Evolutionary conservation across 192 early-diverging fungal species (phyloP), one percentile per base, ranked within the genome.

Genomic region (Mortierella claussenii): DNA sequence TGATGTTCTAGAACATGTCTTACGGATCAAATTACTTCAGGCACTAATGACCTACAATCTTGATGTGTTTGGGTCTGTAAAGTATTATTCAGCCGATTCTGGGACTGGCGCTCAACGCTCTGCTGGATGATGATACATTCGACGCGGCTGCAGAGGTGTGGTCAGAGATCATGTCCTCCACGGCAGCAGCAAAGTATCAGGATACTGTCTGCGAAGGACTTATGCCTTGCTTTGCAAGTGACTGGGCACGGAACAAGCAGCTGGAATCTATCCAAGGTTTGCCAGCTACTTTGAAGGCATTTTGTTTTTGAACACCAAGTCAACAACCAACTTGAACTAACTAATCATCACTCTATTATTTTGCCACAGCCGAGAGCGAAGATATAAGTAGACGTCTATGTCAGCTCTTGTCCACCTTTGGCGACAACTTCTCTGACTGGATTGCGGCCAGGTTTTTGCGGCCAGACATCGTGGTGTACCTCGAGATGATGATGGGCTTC

Each of bases 401-500:
- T 31, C 71, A 79, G 32, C 66, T 90, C 10, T 66, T 89, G 12
- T 82, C 83, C 8, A 68, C 79, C 13, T 87, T 85, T 78, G 88
- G 83, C 3, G 89, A 90, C 62, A 85, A 79, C 24, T 88, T 81
- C 55, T 65, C 79, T 0, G 84, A 90, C 59, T 82, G 79, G 56
- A 78, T 90, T 43, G 79, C 80, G 2, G 30, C 49, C 1, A 67
- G 81, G 34, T 79, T 89, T 18, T 49, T 78, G 6, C 43, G 79
- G 20, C 64, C 82, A 18, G 81, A 85, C 20, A 68, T 90, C 10
- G 44, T 68, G 9, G 34, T 63, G 24, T 81, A 82, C 6, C 67
- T 86, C 52, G 64, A 82, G 40, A 81, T 85, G 81, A 84, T 89
- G 68, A 79, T 94, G 63, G 86, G 81, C 15, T 84, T 92, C 63